A percentile compares a stretch with the other conserved stretches of the same genome.
These are phyloP conservation scores for Glaciozyma antarctica DNA, from an alignment of 768 basidiomycete species.

Conservation along the genomic window DNA sequence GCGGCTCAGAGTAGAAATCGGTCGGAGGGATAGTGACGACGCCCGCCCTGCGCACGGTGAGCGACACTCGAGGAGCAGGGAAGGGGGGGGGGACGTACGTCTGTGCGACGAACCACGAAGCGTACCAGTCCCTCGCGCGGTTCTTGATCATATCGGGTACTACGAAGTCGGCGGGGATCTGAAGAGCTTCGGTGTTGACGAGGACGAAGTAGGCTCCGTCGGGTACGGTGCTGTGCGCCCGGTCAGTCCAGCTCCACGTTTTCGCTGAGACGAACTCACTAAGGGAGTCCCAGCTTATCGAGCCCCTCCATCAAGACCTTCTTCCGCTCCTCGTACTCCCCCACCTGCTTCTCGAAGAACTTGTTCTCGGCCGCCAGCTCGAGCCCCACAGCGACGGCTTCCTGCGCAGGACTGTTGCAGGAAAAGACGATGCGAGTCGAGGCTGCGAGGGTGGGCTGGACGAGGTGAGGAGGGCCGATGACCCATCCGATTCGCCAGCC, in stretches of 20 bases:
- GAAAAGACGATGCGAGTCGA: constrained; percentile 91
- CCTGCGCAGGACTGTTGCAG: constrained; percentile 37
- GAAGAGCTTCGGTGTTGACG: constrained; percentile 43
- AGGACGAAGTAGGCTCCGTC: constrained; percentile 88
- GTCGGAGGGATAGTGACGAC: constrained; percentile 30
- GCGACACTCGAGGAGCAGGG: too few species aligned
- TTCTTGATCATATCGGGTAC: constrained; percentile 38
- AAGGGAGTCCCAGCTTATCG: constrained; percentile 49
- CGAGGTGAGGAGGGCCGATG: constrained; percentile 72
- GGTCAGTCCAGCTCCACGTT: neutral
- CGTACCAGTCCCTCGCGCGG: constrained; percentile 42
- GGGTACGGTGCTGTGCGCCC: constrained; percentile 67
- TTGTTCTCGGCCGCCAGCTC: constrained; percentile 63
- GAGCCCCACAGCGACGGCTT: constrained; percentile 61
- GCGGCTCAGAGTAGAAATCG: constrained; percentile 31
- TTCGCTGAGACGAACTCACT: constrained; percentile 1
- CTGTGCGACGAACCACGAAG: constrained; percentile 35
- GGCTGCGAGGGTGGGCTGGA: constrained; percentile 62
- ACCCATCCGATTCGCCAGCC: constrained; percentile 98
- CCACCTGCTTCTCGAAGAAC: constrained; percentile 68
- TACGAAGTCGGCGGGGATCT: constrained; percentile 39
- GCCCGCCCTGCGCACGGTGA: constrained; percentile 3
- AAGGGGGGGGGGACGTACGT: constrained; percentile 21
- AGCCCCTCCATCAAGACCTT: constrained; percentile 66
- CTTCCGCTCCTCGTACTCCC: constrained; percentile 72